phyloP scores from a whole-genome alignment of 345 rosid genomes.

The Corchorus capsularis region DNA sequence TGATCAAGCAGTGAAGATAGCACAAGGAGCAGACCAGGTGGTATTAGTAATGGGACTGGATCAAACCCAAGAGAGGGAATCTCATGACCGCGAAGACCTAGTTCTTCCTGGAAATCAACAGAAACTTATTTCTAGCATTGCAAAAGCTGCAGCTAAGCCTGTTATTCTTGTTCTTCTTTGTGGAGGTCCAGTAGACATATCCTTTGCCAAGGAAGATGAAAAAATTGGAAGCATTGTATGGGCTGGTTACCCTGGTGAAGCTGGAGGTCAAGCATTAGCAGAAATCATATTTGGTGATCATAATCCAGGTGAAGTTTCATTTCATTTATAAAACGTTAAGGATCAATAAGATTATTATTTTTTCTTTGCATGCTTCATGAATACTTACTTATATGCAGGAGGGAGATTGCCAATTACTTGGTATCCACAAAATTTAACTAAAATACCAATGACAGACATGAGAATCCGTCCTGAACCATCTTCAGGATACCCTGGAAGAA shows the following conservation, averaged over 20 bases:
- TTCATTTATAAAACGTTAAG: too few relatives aligned
- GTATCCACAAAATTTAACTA: constrained; percentile 54
- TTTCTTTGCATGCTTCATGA: not conserved
- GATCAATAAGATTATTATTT: too few relatives aligned
- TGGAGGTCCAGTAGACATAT: constrained; percentile 85
- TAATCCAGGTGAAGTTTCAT: constrained; percentile 66
- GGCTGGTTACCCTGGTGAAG: constrained; percentile 99
- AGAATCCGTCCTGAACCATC: constrained; percentile 53
- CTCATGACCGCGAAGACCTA: constrained; percentile 63
- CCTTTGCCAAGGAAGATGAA: constrained; percentile 53
- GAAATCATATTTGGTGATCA: constrained; percentile 87
- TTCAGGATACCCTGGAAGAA: constrained; percentile 61
- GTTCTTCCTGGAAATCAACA: constrained; percentile 78
- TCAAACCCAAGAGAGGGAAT: constrained; percentile 79
- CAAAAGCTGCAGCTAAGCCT: constrained; percentile 68
- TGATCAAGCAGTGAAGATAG: constrained; percentile 52
- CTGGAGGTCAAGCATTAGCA: constrained; percentile 76
- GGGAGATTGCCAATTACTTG: constrained; percentile 71
- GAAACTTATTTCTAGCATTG: constrained; percentile 58
- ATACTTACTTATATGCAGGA: constrained; percentile 40
- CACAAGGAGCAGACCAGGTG: constrained; percentile 62
- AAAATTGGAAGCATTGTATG: constrained; percentile 81
- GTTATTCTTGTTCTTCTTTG: constrained; percentile 69
- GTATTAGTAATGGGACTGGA: constrained; percentile 90
- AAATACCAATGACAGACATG: constrained; percentile 63